phyloP scores from a whole-genome alignment of 2,329 filamentous ascomycete genomes.

The Fusarium odoratissimum region DNA sequence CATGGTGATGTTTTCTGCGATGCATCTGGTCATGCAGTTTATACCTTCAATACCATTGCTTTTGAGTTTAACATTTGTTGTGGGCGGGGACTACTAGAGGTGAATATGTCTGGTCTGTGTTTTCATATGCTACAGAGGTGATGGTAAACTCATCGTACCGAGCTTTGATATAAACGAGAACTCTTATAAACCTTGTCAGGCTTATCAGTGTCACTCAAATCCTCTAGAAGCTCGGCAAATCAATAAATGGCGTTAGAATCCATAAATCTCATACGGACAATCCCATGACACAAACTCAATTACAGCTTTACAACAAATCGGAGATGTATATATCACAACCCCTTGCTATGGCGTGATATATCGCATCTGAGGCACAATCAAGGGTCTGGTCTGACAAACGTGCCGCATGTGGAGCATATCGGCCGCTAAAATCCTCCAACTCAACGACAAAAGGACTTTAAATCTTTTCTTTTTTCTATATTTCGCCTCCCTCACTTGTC shows the following conservation, averaged over 20 bases:
- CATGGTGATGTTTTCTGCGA: neutral
- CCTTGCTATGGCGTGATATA: constrained; percentile 38
- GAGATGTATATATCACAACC: neutral
- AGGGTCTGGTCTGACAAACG: constrained; percentile 9
- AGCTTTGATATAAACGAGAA: rapidly evolving
- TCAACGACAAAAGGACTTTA: neutral
- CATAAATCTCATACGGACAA: neutral
- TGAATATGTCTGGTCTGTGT: neutral
- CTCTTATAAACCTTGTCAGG: neutral
- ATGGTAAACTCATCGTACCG: neutral
- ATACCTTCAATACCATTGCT: constrained; percentile 14
- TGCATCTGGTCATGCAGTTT: constrained; percentile 12
- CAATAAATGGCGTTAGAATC: neutral
- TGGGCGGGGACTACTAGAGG: too few relatives aligned
- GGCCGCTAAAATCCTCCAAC: constrained; percentile 23
- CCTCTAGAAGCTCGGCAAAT: neutral
- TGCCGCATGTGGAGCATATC: constrained; percentile 24
- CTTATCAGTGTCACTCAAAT: neutral
- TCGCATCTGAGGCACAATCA: constrained; percentile 30
- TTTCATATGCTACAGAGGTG: neutral
- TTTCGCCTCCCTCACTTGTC: neutral
- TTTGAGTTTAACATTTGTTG: neutral
- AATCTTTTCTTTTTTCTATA: constrained; percentile 1
- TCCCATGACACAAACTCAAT: neutral
- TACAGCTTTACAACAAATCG: neutral